Evolutionary conservation across 768 basidiomycete species (phyloP), one percentile per base, ranked within the genome.

Genomic region (Kwoniella europaea): DNA sequence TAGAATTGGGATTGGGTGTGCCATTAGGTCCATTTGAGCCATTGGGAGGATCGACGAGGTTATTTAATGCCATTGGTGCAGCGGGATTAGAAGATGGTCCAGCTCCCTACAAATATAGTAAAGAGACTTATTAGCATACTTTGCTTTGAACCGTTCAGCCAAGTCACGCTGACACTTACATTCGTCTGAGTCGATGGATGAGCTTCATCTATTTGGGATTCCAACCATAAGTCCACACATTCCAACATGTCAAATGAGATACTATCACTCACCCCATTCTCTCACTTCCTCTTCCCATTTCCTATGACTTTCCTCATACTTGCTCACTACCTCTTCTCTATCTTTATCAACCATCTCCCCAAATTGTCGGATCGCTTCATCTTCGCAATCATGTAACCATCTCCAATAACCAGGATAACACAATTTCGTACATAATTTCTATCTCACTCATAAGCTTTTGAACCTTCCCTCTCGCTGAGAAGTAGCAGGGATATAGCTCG

Each of bases 361-460:
- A 4, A 98, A 87, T 76, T 91, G 88, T 4, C 83, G 85, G 3
- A 97, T 85, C 0, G 93, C 84, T 35, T 87, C 87, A 0, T 91
- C 90, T 81, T 94, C 91, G 56, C 89, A 86, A 66, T 89, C 86
- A 0, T 86, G 86, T 4, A 95, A 85, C 29, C 91, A 85, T 53
- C 87, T 86, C 65, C 88, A 86, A 76, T 95, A 93, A 10, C 91
- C 91, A 0, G 83, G 79, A 84, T 90, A 94, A 13, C 94, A 88
- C n/a, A 92, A 91, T 7, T 93, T 89, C 81, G 94, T 94, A 83
- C 94, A 91, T 57, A 98, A 88, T 90, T 97, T 98, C 91, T 95
- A 35, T 35, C 4, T 35, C 35, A 9, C 35, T 35, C 6, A 35
- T 35, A 35, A 35, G 35, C 35, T 35, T 35, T 7, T 35, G 35